Evolutionary conservation across 805 yeast species (phyloP).

Genomic region (Torulaspora franciscae): DNA sequence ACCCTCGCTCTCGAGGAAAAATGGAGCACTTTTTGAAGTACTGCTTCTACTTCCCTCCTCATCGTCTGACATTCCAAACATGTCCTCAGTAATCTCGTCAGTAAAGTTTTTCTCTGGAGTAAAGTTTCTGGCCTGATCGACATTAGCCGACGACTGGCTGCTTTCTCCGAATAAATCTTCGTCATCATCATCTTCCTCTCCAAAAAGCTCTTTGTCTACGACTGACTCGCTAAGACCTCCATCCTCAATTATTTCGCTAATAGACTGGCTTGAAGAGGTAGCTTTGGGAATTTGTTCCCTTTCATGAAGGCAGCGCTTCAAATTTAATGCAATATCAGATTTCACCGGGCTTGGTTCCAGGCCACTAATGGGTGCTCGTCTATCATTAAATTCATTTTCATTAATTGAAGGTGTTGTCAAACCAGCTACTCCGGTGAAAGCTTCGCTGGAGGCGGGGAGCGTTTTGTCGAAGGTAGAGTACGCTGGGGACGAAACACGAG

Average conservation of each 20-base stretch:
- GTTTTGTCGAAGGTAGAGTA: constrained; percentile 12
- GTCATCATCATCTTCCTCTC: constrained; percentile 36
- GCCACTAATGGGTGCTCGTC: constrained; percentile 9
- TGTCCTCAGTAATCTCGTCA: constrained; percentile 32
- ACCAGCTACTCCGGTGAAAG: constrained; percentile 15
- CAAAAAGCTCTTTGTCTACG: constrained; percentile 32
- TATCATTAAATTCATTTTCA: constrained; percentile 19
- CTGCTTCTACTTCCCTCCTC: constrained; percentile 19
- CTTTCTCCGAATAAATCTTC: constrained; percentile 38
- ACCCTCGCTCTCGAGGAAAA: constrained; percentile 5
- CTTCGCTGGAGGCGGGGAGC: constrained; percentile 11
- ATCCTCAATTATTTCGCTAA: background rate
- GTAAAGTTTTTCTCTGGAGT: constrained; percentile 11
- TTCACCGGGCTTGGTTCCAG: constrained; percentile 19
- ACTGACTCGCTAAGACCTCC: constrained; percentile 14
- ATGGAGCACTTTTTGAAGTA: constrained; percentile 6
- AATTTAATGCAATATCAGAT: constrained; percentile 10
- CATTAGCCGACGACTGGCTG: constrained; percentile 26
- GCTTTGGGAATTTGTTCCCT: constrained; percentile 1
- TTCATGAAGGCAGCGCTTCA: constrained; percentile 5
- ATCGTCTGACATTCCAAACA: constrained; percentile 33
- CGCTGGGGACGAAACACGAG: constrained; percentile 13
- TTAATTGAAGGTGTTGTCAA: constrained; percentile 21
- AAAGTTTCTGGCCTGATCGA: constrained; percentile 9
- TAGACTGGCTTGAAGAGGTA: background rate